Percentiles rank a stretch among this genome's conserved stretches.
Evolutionary conservation across 1,284 basidiomycete genomes (phyloP).

Genomic region (Naganishia albida): DNA sequence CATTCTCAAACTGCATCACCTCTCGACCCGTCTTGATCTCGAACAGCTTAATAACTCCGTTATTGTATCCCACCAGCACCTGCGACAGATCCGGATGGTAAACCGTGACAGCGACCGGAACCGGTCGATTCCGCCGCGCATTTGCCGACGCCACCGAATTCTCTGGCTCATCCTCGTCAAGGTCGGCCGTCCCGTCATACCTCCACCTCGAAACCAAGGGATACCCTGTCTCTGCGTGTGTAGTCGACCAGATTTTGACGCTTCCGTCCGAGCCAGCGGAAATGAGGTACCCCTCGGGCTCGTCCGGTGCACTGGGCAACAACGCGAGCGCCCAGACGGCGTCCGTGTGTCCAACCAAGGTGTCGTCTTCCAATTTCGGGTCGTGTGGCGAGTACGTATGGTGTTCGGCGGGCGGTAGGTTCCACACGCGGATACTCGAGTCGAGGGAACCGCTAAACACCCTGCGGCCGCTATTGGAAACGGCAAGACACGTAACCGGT

Average conservation of each 20-base stretch:
- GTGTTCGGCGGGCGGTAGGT: conserved; percentile 69
- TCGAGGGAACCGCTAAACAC: conserved; percentile 92
- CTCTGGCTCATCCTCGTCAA: conserved; percentile 9
- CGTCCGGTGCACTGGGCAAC: conserved; percentile 42
- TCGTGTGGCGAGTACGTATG: conserved; percentile 85
- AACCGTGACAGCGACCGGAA: conserved; percentile 68
- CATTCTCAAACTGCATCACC: conserved; percentile 60
- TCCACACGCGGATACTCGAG: conserved; percentile 86
- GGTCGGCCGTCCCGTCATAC: conserved; percentile 37
- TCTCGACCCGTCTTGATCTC: conserved; percentile 84
- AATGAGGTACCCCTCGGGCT: conserved; percentile 64
- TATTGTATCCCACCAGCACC: conserved; percentile 76
- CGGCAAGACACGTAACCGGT: conserved; percentile 84
- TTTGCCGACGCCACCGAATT: conserved; percentile 56
- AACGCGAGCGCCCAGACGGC: conserved; percentile 89
- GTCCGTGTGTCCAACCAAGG: conserved; percentile 87
- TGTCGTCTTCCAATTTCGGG: conserved; percentile 69
- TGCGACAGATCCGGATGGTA: conserved; percentile 52
- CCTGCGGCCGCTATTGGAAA: conserved; percentile 71
- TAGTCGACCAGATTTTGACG: conserved; percentile 77
- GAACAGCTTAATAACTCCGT: conserved; percentile 86
- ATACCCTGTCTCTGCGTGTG: conserved; percentile 16
- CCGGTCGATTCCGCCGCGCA: conserved; percentile 54
- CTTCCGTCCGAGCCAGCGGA: conserved; percentile 87
- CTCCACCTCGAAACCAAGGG: conserved; percentile 46